A percentile compares a stretch with the other conserved stretches of the same genome.
Conservation (phyloP, 2,329 filamentous ascomycete species). For the Ophiostoma sp. region DNA sequence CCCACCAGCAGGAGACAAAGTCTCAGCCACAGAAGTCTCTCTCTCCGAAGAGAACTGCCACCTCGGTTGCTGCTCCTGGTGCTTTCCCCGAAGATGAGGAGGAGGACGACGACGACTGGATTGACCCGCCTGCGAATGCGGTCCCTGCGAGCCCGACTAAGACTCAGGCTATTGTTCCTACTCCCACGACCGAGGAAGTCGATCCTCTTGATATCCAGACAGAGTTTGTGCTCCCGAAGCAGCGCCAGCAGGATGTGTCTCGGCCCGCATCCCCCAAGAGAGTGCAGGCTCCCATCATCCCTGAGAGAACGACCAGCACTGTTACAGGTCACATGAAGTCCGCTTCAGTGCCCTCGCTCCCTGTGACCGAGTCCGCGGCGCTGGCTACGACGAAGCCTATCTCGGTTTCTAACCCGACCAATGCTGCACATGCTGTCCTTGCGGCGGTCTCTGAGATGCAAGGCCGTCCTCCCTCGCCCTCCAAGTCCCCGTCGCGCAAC, state of each 20-base stretch:
- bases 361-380: constrained; percentile 35
- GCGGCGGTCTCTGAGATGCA: constrained; percentile 49
- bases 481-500: constrained; percentile 57
- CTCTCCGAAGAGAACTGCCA: constrained; percentile 19
- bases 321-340: constrained; percentile 59
- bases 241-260: constrained; percentile 38
- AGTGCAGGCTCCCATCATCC: constrained; percentile 27
- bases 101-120: constrained; percentile 65
- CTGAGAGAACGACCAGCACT: constrained; percentile 27
- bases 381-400: constrained; percentile 57
- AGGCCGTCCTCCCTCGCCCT: constrained; percentile 47
- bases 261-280: constrained; percentile 41
- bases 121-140: constrained; percentile 51
- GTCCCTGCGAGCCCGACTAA: constrained; percentile 53
- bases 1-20: constrained; percentile 36
- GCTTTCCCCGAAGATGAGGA: constrained; percentile 57
- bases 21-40: constrained; percentile 22
- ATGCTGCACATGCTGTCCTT: constrained; percentile 32
- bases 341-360: constrained; percentile 60
- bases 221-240: constrained; percentile 45
- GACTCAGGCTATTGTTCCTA: constrained; percentile 57
- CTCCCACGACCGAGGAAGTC: constrained; percentile 59
- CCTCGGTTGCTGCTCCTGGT: constrained; percentile 49
- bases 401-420: constrained; percentile 58
- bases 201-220: constrained; percentile 37